Evolutionary conservation across 2,329 filamentous ascomycete genomes (phyloP), one percentile per base, ranked within the genome.

Genomic region (Xylariaceae sp.): DNA sequence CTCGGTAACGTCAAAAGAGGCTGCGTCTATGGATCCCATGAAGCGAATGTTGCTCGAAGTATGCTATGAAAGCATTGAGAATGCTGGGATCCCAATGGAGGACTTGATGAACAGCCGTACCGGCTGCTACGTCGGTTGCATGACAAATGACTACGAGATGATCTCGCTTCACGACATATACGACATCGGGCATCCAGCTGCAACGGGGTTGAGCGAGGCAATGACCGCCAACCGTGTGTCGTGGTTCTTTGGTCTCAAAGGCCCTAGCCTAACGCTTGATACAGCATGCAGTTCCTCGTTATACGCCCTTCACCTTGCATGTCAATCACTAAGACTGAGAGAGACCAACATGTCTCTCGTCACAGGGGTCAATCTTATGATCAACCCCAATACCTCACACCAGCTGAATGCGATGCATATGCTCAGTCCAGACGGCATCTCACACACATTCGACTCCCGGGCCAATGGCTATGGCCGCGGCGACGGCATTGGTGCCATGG

Each of bases 401-500:
- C 32, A 35, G 32, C 14, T 35, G 32, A 35, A 10, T 14, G 32
- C 32, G 10, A 35, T 35, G 32, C 32, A 35, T 14, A 35, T 35
- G 32, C 32, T 35, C 14, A 35, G 32, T 14, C 32, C 32, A 10
- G 32, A 35, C 10, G 32, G 32, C 14, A 35, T 35, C 32, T 35
- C 32, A 35, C 32, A 35, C 32, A 35, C 32, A 35, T 35, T 35
- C 32, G 32, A 35, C 32, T 10, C 10, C 32, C 32, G 32, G 14
- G 32, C 32, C 32, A 35, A 35, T 50, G 78, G 78, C 0, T 81
- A 79, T 53, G 72, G 65, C 0, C 66, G 75, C 11, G 76, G 75
- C 1, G 77, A 80, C 51, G 77, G 75, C 2, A 58, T 72, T 1
- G 50, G 19, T 2, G 33, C 44, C 2, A 5, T 52, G 1, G 30